Evolutionary conservation across 768 basidiomycete genomes (phyloP).

Genomic region (Mycena chlorophos): DNA sequence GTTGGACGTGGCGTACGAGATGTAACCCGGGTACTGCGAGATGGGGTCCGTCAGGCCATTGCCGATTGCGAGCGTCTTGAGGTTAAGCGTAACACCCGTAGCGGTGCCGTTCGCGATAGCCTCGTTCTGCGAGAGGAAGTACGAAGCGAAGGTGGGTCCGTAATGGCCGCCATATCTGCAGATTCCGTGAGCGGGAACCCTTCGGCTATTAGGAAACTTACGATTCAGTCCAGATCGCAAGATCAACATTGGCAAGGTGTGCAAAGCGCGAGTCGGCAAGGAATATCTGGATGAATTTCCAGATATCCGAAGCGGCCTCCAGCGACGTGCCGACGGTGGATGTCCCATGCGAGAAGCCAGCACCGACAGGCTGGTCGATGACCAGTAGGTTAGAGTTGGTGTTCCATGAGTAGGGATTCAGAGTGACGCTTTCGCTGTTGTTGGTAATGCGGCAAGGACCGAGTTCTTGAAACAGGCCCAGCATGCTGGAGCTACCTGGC

Average conservation of each 20-base stretch:
- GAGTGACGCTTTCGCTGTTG: slow-evolving; percentile 46
- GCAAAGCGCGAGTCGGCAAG: slow-evolving; percentile 55
- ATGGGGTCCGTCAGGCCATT: slow-evolving; percentile 58
- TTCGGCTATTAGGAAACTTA: slow-evolving; percentile 25
- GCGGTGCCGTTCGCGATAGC: slow-evolving; percentile 50
- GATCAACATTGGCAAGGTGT: slow-evolving; percentile 42
- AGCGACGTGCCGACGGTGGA: slow-evolving; percentile 50
- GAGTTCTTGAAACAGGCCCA: slow-evolving; percentile 72
- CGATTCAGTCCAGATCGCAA: slow-evolving; percentile 69
- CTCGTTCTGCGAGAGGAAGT: slow-evolving; percentile 61
- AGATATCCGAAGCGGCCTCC: slow-evolving; percentile 56
- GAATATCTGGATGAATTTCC: slow-evolving; percentile 66
- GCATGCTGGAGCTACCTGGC: slow-evolving; percentile 58
- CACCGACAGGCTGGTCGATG: slow-evolving; percentile 65
- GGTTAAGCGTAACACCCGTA: slow-evolving; percentile 50
- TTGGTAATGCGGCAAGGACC: slow-evolving; percentile 72
- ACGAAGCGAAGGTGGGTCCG: slow-evolving; percentile 65
- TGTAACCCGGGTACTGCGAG: slow-evolving; percentile 58
- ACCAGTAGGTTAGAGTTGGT: slow-evolving; percentile 57
- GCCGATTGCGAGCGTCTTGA: slow-evolving; percentile 64
- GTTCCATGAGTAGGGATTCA: slow-evolving; percentile 62
- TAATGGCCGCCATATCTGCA: slow-evolving; percentile 70
- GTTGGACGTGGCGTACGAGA: slow-evolving; percentile 55
- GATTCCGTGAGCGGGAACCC: not conserved
- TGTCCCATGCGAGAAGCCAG: slow-evolving; percentile 62